Base-by-base conservation (phyloP, 176 grass and related monocot species). In the Bothriochloa decipiens region DNA sequence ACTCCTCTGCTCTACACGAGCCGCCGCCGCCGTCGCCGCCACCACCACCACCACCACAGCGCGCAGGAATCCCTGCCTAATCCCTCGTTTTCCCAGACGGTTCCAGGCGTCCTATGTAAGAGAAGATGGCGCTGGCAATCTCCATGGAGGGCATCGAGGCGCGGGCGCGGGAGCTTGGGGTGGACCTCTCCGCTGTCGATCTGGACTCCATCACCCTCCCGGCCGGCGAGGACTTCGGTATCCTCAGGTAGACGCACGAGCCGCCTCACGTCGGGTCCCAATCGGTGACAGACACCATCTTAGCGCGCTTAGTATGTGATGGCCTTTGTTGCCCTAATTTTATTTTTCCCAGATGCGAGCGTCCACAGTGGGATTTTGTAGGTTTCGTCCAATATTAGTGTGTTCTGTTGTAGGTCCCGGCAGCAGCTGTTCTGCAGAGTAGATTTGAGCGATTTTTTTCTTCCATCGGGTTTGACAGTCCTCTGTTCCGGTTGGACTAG, bases 201-300 rank as follows among this genome's bases (percentile, higher is more conserved):
- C 43, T 91, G 18, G 95, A 94, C 55, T 81, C 86, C 15, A 84
- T 97, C 79, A 79, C 70, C 69, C 87, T 97, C 36, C 95, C 90
- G 15, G 84, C 84, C 13, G 90, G 82, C 7, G 88, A 93, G 74
- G 88, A 94, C 84, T 97, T 94, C 43, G 92, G 84, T 9, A 92
- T 97, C 65, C 62, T 68, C 70, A 97, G 90, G 95, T 94, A 42
- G 8, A 42, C 40, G 40, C 40, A 42, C 40, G 7, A 8, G 40
- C 40, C 8, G 8, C 7, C 40, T 11, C 40, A 9, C 40, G 40
- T 1, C 9, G 39, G 39, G 25, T 78, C 60, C 35, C 23, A 6
- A 40, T 40, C 39, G 8, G 5, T 40, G 0, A 40, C 39, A 40
- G 39, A 0, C 5, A 40, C 39, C 8, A 40, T 4, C 39, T 7